Evolutionary conservation across 129 eudicot species (phyloP), one percentile per base, ranked within the genome.

Genomic region (Lactuca saligna): DNA sequence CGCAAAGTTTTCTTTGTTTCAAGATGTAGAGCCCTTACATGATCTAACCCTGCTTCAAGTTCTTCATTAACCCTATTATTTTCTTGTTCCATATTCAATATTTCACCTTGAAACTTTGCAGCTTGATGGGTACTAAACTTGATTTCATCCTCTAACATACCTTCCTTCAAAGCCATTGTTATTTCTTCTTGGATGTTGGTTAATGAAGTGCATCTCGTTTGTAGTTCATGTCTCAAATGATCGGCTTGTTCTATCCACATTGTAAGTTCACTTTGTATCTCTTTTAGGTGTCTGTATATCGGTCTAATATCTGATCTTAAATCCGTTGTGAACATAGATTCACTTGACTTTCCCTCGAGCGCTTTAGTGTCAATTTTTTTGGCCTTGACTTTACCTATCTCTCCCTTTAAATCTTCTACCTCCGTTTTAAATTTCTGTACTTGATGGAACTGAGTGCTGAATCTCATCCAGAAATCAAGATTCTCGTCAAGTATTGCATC

Each of bases 41-140:
- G 88, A 71, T 88, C 84, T 16, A 86, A 68, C 1, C 83, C 94
- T 0, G 96, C 87, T 78, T 82, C 76, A 17, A 91, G 79, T 64
- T 91, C 97, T 31, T 91, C 87, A 4, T 71, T 83, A 14, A 91
- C 97, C 58, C 84, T 86, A 59, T 84, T 83, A 68, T 91, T 91
- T 65, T 91, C 97, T 74, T 88, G 97, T 63, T 91, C 89, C 97
- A 91, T 91, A 78, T 91, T 91, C 68, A 86, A 63, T 49, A 88
- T 57, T 66, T 91, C 97, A 6, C 97, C 97, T 70, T 91, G 97
- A 70, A 88, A 82, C 60, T 84, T 88, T 61, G 96, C 97, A 46
- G 97, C 97, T 46, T 88, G 91, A 72, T 82, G 93, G 37, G 89
- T 91, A 35, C 87, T 86, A 61, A 91, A 91, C 65, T 61, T 82